Conservation (phyloP, 176 grass and related monocot genomes). For the Melocanna baccifera region DNA sequence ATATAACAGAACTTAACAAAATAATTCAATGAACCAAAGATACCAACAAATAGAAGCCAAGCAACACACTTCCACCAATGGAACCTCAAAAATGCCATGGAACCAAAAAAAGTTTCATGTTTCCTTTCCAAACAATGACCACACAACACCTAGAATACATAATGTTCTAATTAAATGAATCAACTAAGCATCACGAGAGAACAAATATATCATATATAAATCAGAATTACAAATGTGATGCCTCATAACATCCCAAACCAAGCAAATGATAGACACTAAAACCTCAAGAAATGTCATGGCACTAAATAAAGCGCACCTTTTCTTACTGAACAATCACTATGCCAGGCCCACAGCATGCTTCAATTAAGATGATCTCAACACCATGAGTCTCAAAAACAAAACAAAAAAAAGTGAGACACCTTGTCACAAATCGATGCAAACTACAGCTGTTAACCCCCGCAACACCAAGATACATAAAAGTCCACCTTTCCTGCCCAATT, state of each 20-base stretch:
- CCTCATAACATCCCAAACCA: neutral
- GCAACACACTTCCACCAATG: slow-evolving; percentile 2
- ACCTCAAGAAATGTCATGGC: neutral
- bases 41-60: neutral
- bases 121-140: neutral
- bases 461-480: neutral
- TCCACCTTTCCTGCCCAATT: neutral
- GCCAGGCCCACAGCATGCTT: neutral
- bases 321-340: neutral
- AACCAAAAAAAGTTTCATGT: neutral
- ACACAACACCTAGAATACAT: neutral
- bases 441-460: neutral
- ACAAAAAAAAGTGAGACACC: neutral
- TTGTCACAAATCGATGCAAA: neutral
- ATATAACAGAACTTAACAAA: too few species aligned
- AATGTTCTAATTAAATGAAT: neutral
- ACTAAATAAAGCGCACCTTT: neutral
- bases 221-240: neutral
- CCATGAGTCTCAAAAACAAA: neutral
- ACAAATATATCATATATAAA: neutral
- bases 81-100: neutral
- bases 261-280: neutral
- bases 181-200: neutral
- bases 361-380: neutral
- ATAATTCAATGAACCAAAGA: neutral